Percentiles rank a stretch among this genome's conserved stretches.
phyloP scores from a whole-genome alignment of 2,329 filamentous ascomycete genomes.

The Sporothrix phasma region DNA sequence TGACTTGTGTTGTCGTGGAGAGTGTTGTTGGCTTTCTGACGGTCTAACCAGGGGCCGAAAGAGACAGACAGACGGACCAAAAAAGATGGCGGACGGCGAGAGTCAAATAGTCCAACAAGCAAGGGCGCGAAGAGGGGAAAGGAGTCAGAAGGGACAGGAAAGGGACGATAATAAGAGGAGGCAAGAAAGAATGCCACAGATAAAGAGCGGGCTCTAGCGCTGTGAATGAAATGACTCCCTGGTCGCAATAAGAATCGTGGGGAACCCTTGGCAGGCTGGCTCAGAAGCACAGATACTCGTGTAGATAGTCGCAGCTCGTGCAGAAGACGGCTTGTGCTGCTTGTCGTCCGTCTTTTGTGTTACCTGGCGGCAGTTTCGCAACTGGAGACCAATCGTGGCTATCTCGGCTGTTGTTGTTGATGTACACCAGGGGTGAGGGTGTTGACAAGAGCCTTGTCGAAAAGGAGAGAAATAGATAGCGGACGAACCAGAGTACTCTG shows the following conservation, averaged over 20 bases:
- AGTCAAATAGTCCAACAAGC: background rate
- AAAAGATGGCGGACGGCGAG: background rate
- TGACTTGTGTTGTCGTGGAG: background rate
- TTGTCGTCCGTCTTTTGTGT: background rate
- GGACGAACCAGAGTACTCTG: background rate
- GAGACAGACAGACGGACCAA: background rate
- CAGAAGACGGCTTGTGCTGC: background rate
- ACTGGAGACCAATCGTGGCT: background rate
- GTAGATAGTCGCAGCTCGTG: background rate
- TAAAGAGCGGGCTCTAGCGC: conserved; percentile 9
- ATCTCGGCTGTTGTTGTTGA: conserved; percentile 8
- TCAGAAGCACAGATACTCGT: background rate
- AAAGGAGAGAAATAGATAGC: background rate
- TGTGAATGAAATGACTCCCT: conserved; percentile 3
- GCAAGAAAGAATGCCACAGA: conserved; percentile 1
- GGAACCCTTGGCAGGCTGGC: conserved; percentile 5
- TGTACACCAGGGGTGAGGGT: background rate
- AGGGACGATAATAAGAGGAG: background rate
- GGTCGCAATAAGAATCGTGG: conserved; percentile 11
- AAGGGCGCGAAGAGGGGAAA: background rate
- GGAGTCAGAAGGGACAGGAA: background rate
- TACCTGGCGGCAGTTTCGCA: background rate
- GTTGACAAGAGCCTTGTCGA: background rate
- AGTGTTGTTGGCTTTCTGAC: background rate
- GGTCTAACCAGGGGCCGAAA: conserved; percentile 1